Conservation (phyloP, 2,329 filamentous ascomycete genomes). For the Pseudopithomyces maydicus region DNA sequence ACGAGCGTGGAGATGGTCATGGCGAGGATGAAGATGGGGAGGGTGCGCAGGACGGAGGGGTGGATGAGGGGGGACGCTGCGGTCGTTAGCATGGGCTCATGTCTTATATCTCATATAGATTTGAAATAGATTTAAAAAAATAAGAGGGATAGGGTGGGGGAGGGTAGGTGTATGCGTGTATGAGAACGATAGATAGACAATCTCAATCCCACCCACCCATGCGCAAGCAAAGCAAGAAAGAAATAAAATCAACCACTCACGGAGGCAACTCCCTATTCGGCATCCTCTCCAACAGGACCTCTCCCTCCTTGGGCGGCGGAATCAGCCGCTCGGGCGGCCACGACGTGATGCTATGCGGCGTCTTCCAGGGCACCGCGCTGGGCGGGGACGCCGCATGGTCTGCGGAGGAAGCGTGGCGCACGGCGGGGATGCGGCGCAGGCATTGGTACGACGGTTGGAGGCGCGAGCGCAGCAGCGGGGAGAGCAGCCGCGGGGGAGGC, state of each 20-base stretch:
- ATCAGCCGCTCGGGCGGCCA: slow-evolving; percentile 45
- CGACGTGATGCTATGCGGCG: slow-evolving; percentile 39
- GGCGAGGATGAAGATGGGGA: slow-evolving; percentile 79
- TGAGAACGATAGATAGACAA: background rate
- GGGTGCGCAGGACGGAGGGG: slow-evolving; percentile 57
- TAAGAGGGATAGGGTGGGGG: background rate
- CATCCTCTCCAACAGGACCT: slow-evolving; percentile 37
- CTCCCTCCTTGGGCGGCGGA: slow-evolving; percentile 42
- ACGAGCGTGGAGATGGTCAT: slow-evolving; percentile 75
- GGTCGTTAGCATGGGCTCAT: background rate
- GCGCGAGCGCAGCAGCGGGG: slow-evolving; percentile 29
- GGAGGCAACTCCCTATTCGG: slow-evolving; percentile 42
- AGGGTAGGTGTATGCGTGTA: background rate
- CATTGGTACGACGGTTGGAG: slow-evolving; percentile 26
- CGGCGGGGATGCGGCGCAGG: slow-evolving; percentile 23
- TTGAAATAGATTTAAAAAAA: no score
- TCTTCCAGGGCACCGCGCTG: slow-evolving; percentile 42
- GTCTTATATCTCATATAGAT: no score
- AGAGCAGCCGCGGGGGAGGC: slow-evolving; percentile 30
- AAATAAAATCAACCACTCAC: no score
- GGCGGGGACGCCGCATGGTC: slow-evolving; percentile 27
- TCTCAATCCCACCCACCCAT: no score
- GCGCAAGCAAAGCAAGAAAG: no score
- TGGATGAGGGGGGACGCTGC: slow-evolving; percentile 42
- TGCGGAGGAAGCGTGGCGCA: slow-evolving; percentile 33